These are phyloP conservation scores for Dittrichia graveolens DNA, from an alignment of 129 eudicot species.

Conservation along the genomic window DNA sequence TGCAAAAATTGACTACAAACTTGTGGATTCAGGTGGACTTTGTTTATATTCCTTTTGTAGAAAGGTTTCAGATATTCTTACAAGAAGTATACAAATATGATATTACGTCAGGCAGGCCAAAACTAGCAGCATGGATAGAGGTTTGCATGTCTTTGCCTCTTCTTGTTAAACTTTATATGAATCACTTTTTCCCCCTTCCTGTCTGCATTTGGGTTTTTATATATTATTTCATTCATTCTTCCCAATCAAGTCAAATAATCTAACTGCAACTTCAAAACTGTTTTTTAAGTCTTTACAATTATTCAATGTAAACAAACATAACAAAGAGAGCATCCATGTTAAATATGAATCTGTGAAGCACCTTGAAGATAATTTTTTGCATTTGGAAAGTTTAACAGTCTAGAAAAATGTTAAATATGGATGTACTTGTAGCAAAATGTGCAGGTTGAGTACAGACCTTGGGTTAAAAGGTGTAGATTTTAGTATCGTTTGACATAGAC, in stretches of 20 bases:
- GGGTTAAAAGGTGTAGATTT: too few relatives aligned
- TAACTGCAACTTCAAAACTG: slow-evolving; percentile 4
- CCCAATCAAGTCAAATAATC: slow-evolving; percentile 9
- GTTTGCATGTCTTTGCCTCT: slow-evolving; percentile 28
- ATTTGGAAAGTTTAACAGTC: too few relatives aligned
- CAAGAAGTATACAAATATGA: slow-evolving; percentile 61
- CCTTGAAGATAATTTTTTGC: too few relatives aligned
- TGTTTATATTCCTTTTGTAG: slow-evolving; percentile 71
- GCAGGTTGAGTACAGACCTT: too few relatives aligned
- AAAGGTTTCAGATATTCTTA: slow-evolving; percentile 60
- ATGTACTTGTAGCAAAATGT: too few relatives aligned
- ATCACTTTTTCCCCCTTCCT: not conserved
- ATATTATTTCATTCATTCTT: not conserved
- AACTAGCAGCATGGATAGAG: slow-evolving; percentile 69
- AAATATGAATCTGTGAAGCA: too few relatives aligned
- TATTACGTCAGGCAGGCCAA: slow-evolving; percentile 77
- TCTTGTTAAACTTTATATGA: too few relatives aligned
- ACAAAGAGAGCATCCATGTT: not conserved
- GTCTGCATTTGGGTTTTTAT: not conserved
- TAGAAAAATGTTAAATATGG: too few relatives aligned
- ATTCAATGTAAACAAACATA: not conserved
- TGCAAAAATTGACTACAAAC: slow-evolving; percentile 9
- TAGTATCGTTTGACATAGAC: too few relatives aligned
- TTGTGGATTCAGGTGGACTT: slow-evolving; percentile 64
- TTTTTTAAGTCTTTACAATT: not conserved